Base-by-base conservation (phyloP, 1,284 basidiomycete genomes). In the Cystobasidium sp. region DNA sequence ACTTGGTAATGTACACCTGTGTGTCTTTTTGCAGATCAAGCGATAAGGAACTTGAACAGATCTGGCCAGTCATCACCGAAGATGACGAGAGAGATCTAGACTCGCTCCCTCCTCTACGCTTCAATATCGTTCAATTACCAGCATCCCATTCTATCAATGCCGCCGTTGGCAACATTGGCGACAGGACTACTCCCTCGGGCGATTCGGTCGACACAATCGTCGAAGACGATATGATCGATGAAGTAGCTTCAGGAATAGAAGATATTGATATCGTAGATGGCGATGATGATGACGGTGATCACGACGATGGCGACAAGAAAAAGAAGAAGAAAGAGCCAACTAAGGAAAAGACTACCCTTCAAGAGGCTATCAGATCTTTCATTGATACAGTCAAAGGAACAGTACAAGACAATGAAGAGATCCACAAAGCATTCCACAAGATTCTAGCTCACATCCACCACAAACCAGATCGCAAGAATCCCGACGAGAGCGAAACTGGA, bases 401-500 rank as follows among this genome's bases (percentile, higher is more conserved):
- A 16, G 20, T 68, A 4, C 31, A 68, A 18, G 51, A 56, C 37
- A 56, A 68, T 31, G 41, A 68, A 12, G 37, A 53, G 6, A 68
- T 68, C 24, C 53, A 56, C 18, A 44, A 49, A 44, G 65, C 65
- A 22, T 56, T 68, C 51, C 51, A 68, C 39, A 68, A 56, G 39
- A 16, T 68, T 41, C 43, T 68, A 18, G 20, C 49, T 20, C 49
- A 68, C 20, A 24, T 49, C 20, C 46, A 65, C 31, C 16, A 55
- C 20, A 49, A 49, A 18, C 43, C 18, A 20, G 67, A 68, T 31
- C 18, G 46, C 46, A 18, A 43, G 22, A 24, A 47, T 5, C 5
- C 31, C 10, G 43, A 24, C 46, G 43, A 70, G 3, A n/a, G 62
- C 41, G 53, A 87, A 84, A 77, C 88, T 86, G 80, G 89, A 84